Percentiles rank a stretch among this genome's conserved stretches.
Conservation (phyloP, 768 basidiomycete species). For the Xanthoconium purpureum region DNA sequence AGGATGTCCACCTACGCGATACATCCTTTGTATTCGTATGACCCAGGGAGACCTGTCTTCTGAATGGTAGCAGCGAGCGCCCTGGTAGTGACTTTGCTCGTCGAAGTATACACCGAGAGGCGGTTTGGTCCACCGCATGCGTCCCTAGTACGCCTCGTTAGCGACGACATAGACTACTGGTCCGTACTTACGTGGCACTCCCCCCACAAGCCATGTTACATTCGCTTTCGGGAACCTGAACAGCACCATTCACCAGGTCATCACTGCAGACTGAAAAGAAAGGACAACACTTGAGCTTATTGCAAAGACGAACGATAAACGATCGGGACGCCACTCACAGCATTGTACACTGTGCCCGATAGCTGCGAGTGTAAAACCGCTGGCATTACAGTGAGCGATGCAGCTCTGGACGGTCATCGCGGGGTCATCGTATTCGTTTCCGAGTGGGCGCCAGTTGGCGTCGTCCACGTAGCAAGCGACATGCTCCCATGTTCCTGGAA, state of each 20-base stretch:
- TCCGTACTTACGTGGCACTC: conserved; percentile 49
- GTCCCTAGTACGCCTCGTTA: conserved; percentile 37
- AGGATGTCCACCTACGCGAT: conserved; percentile 46
- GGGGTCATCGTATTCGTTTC: conserved; percentile 37
- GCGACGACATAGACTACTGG: too few relatives aligned
- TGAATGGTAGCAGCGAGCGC: conserved; percentile 59
- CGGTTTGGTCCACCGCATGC: conserved; percentile 73
- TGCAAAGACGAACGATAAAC: conserved; percentile 4
- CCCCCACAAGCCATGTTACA: conserved; percentile 82
- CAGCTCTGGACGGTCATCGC: conserved; percentile 61
- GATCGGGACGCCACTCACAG: conserved; percentile 39
- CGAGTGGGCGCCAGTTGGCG: conserved; percentile 58
- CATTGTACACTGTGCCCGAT: conserved; percentile 58
- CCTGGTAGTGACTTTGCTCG: conserved; percentile 45
- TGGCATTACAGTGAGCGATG: conserved; percentile 50
- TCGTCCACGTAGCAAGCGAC: conserved; percentile 73
- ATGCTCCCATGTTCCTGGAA: conserved; percentile 58
- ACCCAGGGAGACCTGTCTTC: conserved; percentile 56
- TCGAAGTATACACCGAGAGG: conserved; percentile 66
- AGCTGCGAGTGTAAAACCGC: conserved; percentile 65
- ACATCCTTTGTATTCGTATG: conserved; percentile 67
- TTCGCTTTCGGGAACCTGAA: conserved; percentile 40
- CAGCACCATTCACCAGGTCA: conserved; percentile 59
- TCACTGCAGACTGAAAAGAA: conserved; percentile 67
- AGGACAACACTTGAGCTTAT: neutral